phyloP scores from a whole-genome alignment of 1,284 basidiomycete genomes.

The Tilletia indica region DNA sequence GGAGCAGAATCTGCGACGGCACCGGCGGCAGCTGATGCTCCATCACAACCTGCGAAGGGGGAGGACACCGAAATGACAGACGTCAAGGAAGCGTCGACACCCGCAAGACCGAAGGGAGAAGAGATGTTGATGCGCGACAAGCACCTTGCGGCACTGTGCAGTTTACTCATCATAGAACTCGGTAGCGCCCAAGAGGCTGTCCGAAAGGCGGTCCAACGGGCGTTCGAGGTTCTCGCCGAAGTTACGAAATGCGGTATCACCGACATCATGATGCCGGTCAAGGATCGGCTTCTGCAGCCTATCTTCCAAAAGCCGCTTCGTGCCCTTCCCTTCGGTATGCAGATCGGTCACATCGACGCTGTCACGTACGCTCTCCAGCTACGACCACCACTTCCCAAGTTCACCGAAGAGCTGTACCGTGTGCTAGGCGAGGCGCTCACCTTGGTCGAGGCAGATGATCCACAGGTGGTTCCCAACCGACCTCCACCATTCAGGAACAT shows the following conservation, averaged over 20 bases:
- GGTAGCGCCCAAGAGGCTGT: conserved; percentile 83
- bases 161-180: conserved; percentile 85
- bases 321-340: conserved; percentile 89
- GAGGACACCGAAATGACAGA: neutral
- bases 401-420: conserved; percentile 87
- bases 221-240: conserved; percentile 76
- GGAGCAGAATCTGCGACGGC: neutral
- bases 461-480: conserved; percentile 67
- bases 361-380: conserved; percentile 79
- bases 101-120: conserved; percentile 28
- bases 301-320: conserved; percentile 97
- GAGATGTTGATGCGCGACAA: neutral
- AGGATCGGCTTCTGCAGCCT: conserved; percentile 79
- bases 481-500: conserved; percentile 76
- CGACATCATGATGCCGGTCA: conserved; percentile 79
- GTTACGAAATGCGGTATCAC: conserved; percentile 71
- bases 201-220: conserved; percentile 77
- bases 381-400: conserved; percentile 82
- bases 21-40: neutral
- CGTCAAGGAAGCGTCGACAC: neutral
- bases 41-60: neutral
- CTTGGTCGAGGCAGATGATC: conserved; percentile 91
- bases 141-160: conserved; percentile 40
- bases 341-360: conserved; percentile 97
- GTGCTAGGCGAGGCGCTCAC: conserved; percentile 91